Evolutionary conservation across 2,329 filamentous ascomycete species (phyloP).

Genomic region (Alternaria infectoria): DNA sequence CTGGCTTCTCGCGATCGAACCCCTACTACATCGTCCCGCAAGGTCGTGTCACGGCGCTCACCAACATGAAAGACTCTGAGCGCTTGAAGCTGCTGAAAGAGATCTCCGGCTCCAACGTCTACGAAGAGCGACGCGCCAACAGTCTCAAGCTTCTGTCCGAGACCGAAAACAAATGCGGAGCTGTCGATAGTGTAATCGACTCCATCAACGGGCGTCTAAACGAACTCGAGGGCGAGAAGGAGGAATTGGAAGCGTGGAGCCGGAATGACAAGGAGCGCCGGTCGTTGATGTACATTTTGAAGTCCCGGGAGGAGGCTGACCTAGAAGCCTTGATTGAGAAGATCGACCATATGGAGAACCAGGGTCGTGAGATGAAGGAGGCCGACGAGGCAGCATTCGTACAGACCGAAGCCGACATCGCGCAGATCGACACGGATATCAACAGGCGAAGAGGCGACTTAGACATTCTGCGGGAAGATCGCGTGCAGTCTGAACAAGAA

Average conservation of each 20-base stretch:
- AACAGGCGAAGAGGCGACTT: constrained; percentile 80
- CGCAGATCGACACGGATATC: constrained; percentile 78
- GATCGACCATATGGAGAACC: constrained; percentile 81
- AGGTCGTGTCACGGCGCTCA: constrained; percentile 91
- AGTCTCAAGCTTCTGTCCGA: constrained; percentile 97
- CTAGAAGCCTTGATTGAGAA: constrained; percentile 79
- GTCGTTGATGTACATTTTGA: constrained; percentile 93
- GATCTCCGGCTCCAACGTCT: constrained; percentile 97
- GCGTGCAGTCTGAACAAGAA: constrained; percentile 86
- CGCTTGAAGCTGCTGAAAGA: constrained; percentile 90
- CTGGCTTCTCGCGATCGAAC: constrained; percentile 95
- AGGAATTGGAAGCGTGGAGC: constrained; percentile 91
- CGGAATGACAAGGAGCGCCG: constrained; percentile 91
- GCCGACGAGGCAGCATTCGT: constrained; percentile 78
- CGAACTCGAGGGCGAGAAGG: constrained; percentile 96
- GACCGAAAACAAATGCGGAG: constrained; percentile 90
- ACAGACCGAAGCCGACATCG: constrained; percentile 79
- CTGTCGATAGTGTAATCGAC: constrained; percentile 90
- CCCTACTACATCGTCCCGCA: constrained; percentile 99
- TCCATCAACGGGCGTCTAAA: constrained; percentile 89
- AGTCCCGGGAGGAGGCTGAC: constrained; percentile 84
- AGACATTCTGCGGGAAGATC: constrained; percentile 83
- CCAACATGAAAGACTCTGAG: constrained; percentile 98
- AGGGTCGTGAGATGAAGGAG: constrained; percentile 83
- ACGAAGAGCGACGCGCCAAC: constrained; percentile 88